Percentiles rank a stretch among this genome's conserved stretches.
Conservation (phyloP, 208 protist species). For the Acanthamoeba triangularis region DNA sequence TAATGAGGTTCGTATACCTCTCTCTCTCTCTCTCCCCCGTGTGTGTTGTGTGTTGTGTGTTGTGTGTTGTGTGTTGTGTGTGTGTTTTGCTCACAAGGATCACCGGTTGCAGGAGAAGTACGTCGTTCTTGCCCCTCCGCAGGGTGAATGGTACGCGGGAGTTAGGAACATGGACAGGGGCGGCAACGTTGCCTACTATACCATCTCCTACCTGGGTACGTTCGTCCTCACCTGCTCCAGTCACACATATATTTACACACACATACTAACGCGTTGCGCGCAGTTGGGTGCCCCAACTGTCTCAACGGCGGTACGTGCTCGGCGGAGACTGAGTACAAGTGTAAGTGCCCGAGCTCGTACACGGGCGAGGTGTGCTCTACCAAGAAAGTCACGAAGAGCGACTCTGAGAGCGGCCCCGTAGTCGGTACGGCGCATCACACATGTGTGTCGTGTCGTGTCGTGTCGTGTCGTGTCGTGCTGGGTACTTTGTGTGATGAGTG, state of each 20-base stretch:
- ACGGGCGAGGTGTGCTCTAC: neutral
- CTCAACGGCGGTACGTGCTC: neutral
- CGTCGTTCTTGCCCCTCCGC: neutral
- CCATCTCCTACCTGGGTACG: neutral
- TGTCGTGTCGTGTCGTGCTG: no score
- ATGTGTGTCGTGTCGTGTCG: no score
- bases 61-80: no score
- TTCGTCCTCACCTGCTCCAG: neutral
- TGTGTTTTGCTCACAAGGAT: no score
- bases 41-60: neutral
- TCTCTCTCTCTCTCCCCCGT: neutral
- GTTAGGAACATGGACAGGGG: neutral
- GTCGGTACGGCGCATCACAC: neutral
- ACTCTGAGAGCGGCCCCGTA: neutral
- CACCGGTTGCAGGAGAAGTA: neutral
- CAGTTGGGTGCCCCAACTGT: neutral
- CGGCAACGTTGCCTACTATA: neutral
- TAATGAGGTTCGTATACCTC: neutral
- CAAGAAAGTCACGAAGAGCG: neutral
- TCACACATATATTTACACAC: neutral
- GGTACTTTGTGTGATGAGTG: no score
- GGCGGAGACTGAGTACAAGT: neutral
- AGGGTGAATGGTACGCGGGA: neutral
- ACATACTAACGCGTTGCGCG: neutral
- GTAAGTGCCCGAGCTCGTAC: neutral